Evolutionary conservation across 108 stramenopile species (phyloP).

Genomic region (Aurantiochytrium sp.): DNA sequence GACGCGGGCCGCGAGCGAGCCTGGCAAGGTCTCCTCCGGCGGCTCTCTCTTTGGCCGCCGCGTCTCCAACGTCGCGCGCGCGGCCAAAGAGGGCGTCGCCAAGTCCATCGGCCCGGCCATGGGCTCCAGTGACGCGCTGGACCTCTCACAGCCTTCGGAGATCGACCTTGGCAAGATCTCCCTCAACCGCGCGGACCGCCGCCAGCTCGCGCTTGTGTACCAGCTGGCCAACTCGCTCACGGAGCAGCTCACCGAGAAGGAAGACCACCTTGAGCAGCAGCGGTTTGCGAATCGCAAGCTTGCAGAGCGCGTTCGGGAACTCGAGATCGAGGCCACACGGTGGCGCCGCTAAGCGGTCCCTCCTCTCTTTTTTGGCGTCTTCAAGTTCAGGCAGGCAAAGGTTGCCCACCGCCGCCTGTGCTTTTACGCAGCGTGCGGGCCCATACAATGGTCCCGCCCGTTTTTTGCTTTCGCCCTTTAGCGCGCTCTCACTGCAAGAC

Average conservation of each 20-base stretch:
- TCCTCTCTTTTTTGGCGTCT: too few relatives aligned
- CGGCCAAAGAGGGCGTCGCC: not conserved
- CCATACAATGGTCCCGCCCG: too few relatives aligned
- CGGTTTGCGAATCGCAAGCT: not conserved
- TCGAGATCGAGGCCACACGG: not conserved
- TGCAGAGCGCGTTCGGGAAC: not conserved
- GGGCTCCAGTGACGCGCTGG: not conserved
- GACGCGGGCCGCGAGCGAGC: too few relatives aligned
- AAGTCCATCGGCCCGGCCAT: not conserved
- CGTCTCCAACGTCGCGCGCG: not conserved
- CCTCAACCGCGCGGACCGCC: not conserved
- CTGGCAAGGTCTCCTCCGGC: too few relatives aligned
- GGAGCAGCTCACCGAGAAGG: conserved; percentile 2
- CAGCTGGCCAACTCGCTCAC: not conserved
- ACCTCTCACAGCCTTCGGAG: not conserved
- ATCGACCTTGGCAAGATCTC: not conserved
- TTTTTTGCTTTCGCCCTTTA: too few relatives aligned
- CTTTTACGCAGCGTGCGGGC: too few relatives aligned
- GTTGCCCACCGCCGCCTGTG: too few relatives aligned
- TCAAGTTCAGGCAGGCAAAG: too few relatives aligned
- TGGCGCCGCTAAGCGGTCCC: not conserved
- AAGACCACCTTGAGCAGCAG: not conserved
- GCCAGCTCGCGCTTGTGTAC: not conserved
- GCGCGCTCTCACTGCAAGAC: too few relatives aligned
- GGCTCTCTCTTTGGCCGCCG: not conserved